phyloP scores from a whole-genome alignment of 1,139 yeast genomes.

The Saccharomycopsis crataegensis region DNA sequence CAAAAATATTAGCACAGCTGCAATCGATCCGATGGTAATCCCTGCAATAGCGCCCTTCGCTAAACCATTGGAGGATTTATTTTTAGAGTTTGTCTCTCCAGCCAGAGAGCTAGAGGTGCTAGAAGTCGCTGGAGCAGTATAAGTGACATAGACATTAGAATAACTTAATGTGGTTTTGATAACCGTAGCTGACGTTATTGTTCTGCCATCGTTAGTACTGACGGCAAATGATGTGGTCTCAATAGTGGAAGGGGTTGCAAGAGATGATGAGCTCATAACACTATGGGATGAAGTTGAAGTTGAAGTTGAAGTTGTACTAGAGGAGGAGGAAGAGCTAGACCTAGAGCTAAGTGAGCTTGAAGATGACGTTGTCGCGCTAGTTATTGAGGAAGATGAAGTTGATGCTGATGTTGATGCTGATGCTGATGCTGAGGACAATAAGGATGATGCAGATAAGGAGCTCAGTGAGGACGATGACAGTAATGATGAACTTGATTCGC shows the following conservation, averaged over 20 bases:
- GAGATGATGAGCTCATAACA: neutral
- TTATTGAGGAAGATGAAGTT: constrained; percentile 16
- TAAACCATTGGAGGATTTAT: constrained; percentile 7
- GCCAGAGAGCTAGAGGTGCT: constrained; percentile 16
- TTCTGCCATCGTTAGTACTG: constrained; percentile 15
- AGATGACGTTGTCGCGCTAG: constrained; percentile 10
- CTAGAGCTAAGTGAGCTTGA: constrained; percentile 22
- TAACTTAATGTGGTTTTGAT: constrained; percentile 13
- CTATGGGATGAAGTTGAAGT: constrained; percentile 16
- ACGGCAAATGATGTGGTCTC: constrained; percentile 16
- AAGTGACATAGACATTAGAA: constrained; percentile 16
- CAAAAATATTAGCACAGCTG: constrained; percentile 38
- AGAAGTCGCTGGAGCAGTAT: constrained; percentile 10
- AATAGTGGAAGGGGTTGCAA: constrained; percentile 13
- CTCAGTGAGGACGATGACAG: constrained; percentile 23
- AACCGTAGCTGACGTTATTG: constrained; percentile 19
- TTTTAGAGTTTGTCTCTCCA: constrained; percentile 41
- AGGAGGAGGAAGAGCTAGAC: constrained; percentile 21
- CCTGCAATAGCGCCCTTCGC: constrained; percentile 68
- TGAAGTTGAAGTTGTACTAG: constrained; percentile 22
- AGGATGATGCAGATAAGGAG: constrained; percentile 23
- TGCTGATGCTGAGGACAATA: constrained; percentile 20
- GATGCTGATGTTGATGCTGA: constrained; percentile 24
- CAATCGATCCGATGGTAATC: constrained; percentile 55
- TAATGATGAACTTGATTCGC: constrained; percentile 22